These are phyloP conservation scores for Triticum dicoccoides DNA, from an alignment of 176 grass and related monocot species.

Conservation along the genomic window DNA sequence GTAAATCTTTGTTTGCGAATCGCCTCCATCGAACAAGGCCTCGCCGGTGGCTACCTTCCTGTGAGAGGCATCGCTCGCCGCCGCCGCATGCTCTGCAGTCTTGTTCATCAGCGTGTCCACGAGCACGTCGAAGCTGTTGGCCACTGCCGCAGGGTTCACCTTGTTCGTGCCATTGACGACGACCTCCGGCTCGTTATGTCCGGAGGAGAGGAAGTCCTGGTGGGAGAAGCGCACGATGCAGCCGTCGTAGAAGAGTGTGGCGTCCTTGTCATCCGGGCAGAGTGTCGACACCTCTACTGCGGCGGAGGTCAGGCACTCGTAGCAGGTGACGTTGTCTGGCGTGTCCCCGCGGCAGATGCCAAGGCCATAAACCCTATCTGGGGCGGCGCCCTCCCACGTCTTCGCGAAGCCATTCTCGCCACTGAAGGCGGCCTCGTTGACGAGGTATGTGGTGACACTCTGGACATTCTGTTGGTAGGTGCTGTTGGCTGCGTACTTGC, in stretches of 20 bases:
- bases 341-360: constrained; percentile 34
- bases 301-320: constrained; percentile 8
- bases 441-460: background rate
- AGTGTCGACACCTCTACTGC: background rate
- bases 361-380: constrained; percentile 27
- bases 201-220: constrained; percentile 31
- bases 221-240: constrained; percentile 57
- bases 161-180: background rate
- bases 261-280: constrained; percentile 3
- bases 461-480: constrained; percentile 28
- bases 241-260: constrained; percentile 42
- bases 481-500: constrained; percentile 1
- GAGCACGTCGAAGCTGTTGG: constrained; percentile 4
- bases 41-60: constrained; percentile 17
- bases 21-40: constrained; percentile 20
- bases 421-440: background rate
- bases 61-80: background rate
- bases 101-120: constrained; percentile 13
- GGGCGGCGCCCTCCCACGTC: background rate
- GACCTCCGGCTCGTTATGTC: background rate
- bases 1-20: constrained; percentile 29
- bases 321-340: background rate
- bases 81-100: constrained; percentile 1
- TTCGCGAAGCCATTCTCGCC: background rate
- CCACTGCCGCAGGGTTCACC: background rate